These are phyloP conservation scores for Pichia ethanolica DNA, from an alignment of 805 yeast species.

Conservation along the genomic window DNA sequence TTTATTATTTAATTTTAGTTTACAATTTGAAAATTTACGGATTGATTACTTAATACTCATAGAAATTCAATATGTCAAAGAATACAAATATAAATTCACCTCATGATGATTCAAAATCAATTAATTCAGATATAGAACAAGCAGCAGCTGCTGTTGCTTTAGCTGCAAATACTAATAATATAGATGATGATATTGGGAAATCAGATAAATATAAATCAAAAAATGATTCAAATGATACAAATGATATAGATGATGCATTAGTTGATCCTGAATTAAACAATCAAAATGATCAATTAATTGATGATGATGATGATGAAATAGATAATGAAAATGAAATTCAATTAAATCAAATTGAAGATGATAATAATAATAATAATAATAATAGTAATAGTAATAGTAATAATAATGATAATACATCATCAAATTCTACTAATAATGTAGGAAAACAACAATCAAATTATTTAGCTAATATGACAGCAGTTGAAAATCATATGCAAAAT, in stretches of 20 bases:
- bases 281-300: neutral
- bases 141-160: constrained; percentile 28
- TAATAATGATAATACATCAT: neutral
- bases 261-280: constrained; percentile 7
- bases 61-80: too few species aligned
- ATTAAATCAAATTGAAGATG: neutral
- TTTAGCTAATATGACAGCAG: neutral
- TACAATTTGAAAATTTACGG: too few species aligned
- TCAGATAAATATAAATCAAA: neutral
- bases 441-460: neutral
- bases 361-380: neutral
- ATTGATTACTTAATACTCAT: too few species aligned
- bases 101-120: neutral
- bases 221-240: neutral
- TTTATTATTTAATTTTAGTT: too few species aligned
- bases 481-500: neutral
- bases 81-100: too few species aligned
- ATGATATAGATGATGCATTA: constrained; percentile 1
- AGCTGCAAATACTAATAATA: neutral
- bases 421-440: neutral
- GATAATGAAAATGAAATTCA: neutral
- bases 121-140: neutral
- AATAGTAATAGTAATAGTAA: neutral
- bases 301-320: neutral
- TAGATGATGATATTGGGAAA: neutral